Evolutionary conservation across 768 basidiomycete genomes (phyloP), one percentile per base, ranked within the genome.

Genomic region (Lactarius sanguifluus): DNA sequence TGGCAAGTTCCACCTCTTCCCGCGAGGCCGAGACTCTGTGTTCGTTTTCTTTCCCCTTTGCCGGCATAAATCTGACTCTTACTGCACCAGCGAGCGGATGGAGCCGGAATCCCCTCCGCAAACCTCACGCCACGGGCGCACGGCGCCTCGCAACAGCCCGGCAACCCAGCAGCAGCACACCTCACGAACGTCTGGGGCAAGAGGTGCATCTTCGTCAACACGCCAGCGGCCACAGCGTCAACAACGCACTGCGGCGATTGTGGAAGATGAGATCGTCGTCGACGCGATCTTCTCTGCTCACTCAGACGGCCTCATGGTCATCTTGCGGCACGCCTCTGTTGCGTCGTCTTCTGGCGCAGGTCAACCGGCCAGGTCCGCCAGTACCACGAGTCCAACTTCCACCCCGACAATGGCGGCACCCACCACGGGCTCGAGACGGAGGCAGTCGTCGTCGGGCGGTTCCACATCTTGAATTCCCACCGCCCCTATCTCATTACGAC

Each of bases 281-380:
- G 91, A 92, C 71, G 88, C 90, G 2, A 92, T 93, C 62, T 92
- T 93, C 73, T 91, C 90, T 40, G 91, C 89, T 5, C 91, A 92
- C 73, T 92, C 91, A 34, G 91, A 93, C 73, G 91, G 91, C 5
- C 79, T 93, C 64, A 85, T 93, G 79, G 88, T 91, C 68, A 90
- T 93, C 70, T 77, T 93, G 15, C 85, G 91, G 25, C 77, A 81
- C 57, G 81, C 83, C 41, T 73, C 76, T 43, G 62, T 83, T 41
- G 72, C 77, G 43, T 64, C 71, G 10, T 40, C 57, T n/a, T 34
- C 67, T 52, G 65, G 40, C 2, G 28, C 34, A 8, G 47, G 34
- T 2, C 60, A 59, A 34, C 23, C 45, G 25, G 38, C 55, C 30
- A 58, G 20, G 13, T 45, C 40, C 12, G 2, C 41, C 1, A 2